Evolutionary conservation across 768 basidiomycete genomes (phyloP).

Genomic region (Rhizopogon vesiculosus): DNA sequence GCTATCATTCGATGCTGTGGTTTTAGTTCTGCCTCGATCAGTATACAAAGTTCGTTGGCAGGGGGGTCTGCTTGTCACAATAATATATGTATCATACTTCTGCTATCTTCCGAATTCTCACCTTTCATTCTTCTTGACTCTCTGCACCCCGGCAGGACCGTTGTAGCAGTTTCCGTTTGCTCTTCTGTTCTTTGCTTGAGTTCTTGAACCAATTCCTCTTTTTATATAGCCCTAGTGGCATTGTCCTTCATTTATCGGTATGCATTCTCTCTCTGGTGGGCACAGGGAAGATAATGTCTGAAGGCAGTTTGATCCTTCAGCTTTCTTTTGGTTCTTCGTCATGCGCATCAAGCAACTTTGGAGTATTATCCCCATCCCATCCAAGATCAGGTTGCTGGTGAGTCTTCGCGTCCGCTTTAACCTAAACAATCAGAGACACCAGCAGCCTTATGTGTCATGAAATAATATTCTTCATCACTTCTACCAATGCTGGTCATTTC

Average conservation of each 20-base stretch:
- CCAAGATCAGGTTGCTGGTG: constrained; percentile 46
- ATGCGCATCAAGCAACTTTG: constrained; percentile 40
- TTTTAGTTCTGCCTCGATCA: not conserved
- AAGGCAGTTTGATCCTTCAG: not conserved
- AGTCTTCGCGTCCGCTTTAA: constrained; percentile 13
- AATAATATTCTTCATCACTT: not conserved
- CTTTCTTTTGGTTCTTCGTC: not conserved
- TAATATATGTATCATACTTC: not conserved
- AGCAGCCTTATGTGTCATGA: not conserved
- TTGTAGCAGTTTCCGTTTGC: constrained; percentile 15
- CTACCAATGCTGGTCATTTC: not conserved
- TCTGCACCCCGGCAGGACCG: constrained; percentile 31
- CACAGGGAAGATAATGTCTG: not conserved
- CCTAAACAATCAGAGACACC: not conserved
- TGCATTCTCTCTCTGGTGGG: not conserved
- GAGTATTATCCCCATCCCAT: constrained; percentile 30
- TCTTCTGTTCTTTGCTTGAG: constrained; percentile 7
- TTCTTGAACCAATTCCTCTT: constrained; percentile 22
- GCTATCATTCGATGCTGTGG: not conserved
- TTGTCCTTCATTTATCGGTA: constrained; percentile 22
- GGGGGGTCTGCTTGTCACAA: too few species aligned
- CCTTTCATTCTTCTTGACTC: constrained; percentile 17
- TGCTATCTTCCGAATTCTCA: too few species aligned
- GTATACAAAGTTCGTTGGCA: too few species aligned
- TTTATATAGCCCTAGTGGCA: constrained; percentile 41